Evolutionary conservation across 352 stramenopile species (phyloP), one percentile per base, ranked within the genome.

Genomic region (Pythium rhizo-oryzae): DNA sequence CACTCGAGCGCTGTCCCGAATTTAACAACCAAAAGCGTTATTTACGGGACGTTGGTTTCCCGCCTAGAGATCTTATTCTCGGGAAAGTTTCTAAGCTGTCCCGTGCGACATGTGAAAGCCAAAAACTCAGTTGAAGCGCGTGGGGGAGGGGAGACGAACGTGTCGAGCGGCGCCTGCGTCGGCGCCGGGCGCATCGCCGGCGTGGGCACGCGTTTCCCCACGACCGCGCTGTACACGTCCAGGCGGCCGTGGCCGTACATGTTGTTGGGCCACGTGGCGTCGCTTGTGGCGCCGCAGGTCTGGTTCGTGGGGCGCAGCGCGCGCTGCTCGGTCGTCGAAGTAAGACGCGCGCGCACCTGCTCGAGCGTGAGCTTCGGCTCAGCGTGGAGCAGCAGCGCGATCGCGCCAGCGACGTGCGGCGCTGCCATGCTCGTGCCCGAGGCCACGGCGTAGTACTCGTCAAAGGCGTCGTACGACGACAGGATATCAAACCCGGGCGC

Each of bases 401-500:
- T 60, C 8, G 66, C 60, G 18, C 70, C 70, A 0, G 66, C 51
- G 12, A 77, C 70, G 56, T 77, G 65, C 4, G 70, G 70, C 25
- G 70, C 49, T 3, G 70, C 72, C n/a, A 60, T 53, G 23, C 56
- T 78, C 1, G 28, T 54, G 12, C 74, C 74, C 41, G 68, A 74
- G 59, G 67, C 71, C 2, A 65, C 63, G 23, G 69, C 49, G 62
- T 79, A 81, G 28, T 35, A 59, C 3, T 57, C 49, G 62, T 74
- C 54, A 51, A 43, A 28, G 3, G 49, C 63, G n/a, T 44, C 16
- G 37, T 58, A 75, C 15, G 70, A 60, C 37, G 71, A 76, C 25
- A 63, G 53, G 16, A 78, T 58, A 6, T 50, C 21, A 7, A 53
- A 24, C 8, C 72, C 72, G 25, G 69, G 72, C 6, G 72, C 72